Conservation (phyloP, 2,329 filamentous ascomycete species). For the Fusarium sarcochroum region DNA sequence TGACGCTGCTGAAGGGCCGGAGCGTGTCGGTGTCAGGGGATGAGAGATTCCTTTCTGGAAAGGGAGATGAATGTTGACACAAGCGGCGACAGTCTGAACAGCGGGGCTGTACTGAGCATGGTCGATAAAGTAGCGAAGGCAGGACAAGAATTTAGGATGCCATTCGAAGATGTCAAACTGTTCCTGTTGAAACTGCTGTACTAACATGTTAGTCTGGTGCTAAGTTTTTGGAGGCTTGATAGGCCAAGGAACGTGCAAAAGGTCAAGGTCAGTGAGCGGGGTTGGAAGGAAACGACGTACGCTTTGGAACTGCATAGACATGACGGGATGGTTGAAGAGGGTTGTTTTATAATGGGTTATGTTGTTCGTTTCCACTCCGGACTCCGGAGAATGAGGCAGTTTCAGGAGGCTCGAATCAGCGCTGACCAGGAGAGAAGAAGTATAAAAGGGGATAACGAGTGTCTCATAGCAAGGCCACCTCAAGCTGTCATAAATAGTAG, state of each 20-base stretch:
- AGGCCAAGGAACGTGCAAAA: constrained; percentile 9
- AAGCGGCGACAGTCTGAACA: constrained; percentile 89
- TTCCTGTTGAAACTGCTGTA: constrained; percentile 61
- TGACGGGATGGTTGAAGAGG: constrained; percentile 19
- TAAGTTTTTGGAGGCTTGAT: constrained; percentile 8
- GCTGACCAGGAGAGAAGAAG: constrained; percentile 8
- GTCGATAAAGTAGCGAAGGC: constrained; percentile 91
- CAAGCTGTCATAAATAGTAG: constrained; percentile 12
- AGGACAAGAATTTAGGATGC: constrained; percentile 92
- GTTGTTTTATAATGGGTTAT: constrained; percentile 5
- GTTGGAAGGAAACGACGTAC: constrained; percentile 31
- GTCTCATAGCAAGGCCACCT: constrained; percentile 16
- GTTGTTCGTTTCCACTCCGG: constrained; percentile 12
- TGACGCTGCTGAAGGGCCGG: constrained; percentile 45
- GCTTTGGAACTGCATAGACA: constrained; percentile 48
- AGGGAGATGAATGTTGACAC: constrained; percentile 92
- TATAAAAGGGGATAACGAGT: constrained; percentile 14
- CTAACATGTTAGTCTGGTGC: constrained; percentile 29
- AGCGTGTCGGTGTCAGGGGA: constrained; percentile 58
- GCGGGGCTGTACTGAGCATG: constrained; percentile 86
- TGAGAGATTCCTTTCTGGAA: constrained; percentile 74
- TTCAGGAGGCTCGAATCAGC: constrained; percentile 8
- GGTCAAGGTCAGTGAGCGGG: constrained; percentile 9
- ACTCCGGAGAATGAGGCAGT: not conserved
- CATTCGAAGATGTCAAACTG: constrained; percentile 89